Evolutionary conservation across 2,329 filamentous ascomycete species (phyloP).

Genomic region (Coniochaeta pulveracea): DNA sequence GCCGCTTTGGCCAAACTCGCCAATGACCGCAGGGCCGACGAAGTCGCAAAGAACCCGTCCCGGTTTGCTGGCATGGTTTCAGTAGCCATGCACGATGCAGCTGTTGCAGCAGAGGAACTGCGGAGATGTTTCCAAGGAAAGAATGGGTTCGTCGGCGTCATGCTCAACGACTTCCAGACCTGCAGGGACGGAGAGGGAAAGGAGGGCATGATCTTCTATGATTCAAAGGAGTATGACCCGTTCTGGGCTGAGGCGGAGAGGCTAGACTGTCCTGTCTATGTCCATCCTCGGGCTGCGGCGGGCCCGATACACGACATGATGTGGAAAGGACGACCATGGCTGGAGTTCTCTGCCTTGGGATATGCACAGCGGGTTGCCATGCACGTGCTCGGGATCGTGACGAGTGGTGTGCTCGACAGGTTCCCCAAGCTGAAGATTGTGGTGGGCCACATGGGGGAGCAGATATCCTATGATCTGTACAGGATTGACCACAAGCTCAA

Average conservation of each 20-base stretch:
- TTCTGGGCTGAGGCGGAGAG: slow-evolving; percentile 49
- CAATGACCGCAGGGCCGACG: slow-evolving; percentile 11
- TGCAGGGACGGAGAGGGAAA: slow-evolving; percentile 24
- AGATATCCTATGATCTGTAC: slow-evolving; percentile 14
- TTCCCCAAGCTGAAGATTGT: slow-evolving; percentile 25
- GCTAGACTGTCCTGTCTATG: slow-evolving; percentile 52
- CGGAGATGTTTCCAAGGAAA: slow-evolving; percentile 37
- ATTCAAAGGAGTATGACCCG: slow-evolving; percentile 45
- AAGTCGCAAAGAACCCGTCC: slow-evolving; percentile 9
- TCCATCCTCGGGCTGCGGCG: slow-evolving; percentile 49
- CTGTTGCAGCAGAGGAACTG: slow-evolving; percentile 26
- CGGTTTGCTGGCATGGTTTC: slow-evolving; percentile 11
- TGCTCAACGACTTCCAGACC: slow-evolving; percentile 52
- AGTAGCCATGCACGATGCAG: slow-evolving; percentile 13
- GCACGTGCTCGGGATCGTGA: slow-evolving; percentile 23
- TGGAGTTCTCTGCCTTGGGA: slow-evolving; percentile 10
- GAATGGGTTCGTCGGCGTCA: slow-evolving; percentile 49
- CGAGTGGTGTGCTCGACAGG: slow-evolving; percentile 21
- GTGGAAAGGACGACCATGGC: slow-evolving; percentile 12
- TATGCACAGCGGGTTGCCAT: slow-evolving; percentile 19
- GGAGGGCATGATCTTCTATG: slow-evolving; percentile 55
- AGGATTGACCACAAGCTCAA: slow-evolving; percentile 16
- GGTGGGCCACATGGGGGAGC: slow-evolving; percentile 28
- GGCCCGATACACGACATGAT: slow-evolving; percentile 20
- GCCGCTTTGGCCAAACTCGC: slow-evolving; percentile 9